Evolutionary conservation across 2,329 filamentous ascomycete genomes (phyloP).

Genomic region (Aureobasidium sp.): DNA sequence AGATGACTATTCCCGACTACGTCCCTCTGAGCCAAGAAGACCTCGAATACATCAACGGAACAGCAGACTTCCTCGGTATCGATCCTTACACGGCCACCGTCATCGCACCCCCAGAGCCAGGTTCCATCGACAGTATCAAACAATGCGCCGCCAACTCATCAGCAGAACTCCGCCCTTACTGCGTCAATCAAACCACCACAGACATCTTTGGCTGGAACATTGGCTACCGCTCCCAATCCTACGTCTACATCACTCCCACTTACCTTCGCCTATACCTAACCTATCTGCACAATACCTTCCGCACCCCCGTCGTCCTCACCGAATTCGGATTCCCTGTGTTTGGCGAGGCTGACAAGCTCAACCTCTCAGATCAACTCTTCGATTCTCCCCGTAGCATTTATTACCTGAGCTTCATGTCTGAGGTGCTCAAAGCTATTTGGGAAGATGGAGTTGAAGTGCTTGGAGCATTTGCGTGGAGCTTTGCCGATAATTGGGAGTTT

Average conservation of each 20-base stretch:
- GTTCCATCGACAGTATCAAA: constrained; percentile 15
- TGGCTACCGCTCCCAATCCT: constrained; percentile 43
- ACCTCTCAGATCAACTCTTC: constrained; percentile 43
- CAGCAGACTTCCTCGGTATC: constrained; percentile 23
- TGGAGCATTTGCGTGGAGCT: constrained; percentile 25
- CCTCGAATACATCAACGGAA: constrained; percentile 25
- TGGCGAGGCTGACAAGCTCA: constrained; percentile 33
- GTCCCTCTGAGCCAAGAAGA: constrained; percentile 40
- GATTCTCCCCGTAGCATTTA: constrained; percentile 47
- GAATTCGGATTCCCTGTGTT: constrained; percentile 35
- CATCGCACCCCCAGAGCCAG: constrained; percentile 12
- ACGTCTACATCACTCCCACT: constrained; percentile 49
- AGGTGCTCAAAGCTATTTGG: constrained; percentile 23
- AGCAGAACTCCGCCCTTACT: constrained; percentile 22
- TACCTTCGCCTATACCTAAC: constrained; percentile 48
- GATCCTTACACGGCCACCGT: constrained; percentile 24
- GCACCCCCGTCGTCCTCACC: constrained; percentile 29
- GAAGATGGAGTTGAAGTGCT: constrained; percentile 25
- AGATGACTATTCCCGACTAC: constrained; percentile 37
- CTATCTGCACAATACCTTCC: constrained; percentile 53
- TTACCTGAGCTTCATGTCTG: constrained; percentile 39
- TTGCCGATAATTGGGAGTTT: constrained; percentile 35
- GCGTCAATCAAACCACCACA: constrained; percentile 23
- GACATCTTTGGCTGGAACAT: constrained; percentile 25
- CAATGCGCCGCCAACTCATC: constrained; percentile 26